These are phyloP conservation scores for Thuidium tamariscinum DNA, from an alignment of 225 moss, liverwort and hornwort genomes.

Conservation along the genomic window DNA sequence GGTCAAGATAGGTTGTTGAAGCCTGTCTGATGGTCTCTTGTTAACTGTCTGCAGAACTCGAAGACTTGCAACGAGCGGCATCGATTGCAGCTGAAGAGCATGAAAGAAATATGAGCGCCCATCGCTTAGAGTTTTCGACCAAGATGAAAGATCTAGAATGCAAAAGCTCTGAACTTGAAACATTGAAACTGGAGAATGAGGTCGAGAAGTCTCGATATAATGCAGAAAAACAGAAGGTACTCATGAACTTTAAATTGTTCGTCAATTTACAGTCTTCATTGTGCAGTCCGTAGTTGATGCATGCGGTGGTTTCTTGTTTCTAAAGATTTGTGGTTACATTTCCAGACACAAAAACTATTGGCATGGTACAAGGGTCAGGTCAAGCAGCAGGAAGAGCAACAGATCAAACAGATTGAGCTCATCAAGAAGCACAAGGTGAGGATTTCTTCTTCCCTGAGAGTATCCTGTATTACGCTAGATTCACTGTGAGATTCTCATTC, in stretches of 20 bases:
- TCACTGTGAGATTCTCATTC: not conserved
- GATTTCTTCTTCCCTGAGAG: not conserved
- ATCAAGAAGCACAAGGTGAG: constrained; percentile 64
- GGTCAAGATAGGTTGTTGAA: not conserved
- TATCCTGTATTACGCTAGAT: not conserved
- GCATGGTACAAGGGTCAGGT: constrained; percentile 38
- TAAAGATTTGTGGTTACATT: not conserved
- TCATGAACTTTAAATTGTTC: not conserved
- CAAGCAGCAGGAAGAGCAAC: constrained; percentile 43
- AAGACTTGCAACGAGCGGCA: constrained; percentile 17
- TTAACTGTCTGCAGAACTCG: constrained; percentile 17
- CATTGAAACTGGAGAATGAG: constrained; percentile 34
- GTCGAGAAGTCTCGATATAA: constrained; percentile 32
- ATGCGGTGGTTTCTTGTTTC: not conserved
- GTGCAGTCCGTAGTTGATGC: not conserved
- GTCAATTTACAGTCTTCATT: not conserved
- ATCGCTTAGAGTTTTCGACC: constrained; percentile 19
- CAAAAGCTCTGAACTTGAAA: constrained; percentile 31
- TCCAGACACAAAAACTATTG: constrained; percentile 38
- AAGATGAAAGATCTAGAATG: constrained; percentile 33
- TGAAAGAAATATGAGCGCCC: constrained; percentile 23
- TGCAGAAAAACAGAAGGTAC: constrained; percentile 10
- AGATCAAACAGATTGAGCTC: constrained; percentile 51
- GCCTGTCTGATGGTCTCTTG: not conserved
- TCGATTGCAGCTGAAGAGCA: constrained; percentile 30